Base-by-base conservation (phyloP, 2,329 filamentous ascomycete species). In the Cladosporium sp. region DNA sequence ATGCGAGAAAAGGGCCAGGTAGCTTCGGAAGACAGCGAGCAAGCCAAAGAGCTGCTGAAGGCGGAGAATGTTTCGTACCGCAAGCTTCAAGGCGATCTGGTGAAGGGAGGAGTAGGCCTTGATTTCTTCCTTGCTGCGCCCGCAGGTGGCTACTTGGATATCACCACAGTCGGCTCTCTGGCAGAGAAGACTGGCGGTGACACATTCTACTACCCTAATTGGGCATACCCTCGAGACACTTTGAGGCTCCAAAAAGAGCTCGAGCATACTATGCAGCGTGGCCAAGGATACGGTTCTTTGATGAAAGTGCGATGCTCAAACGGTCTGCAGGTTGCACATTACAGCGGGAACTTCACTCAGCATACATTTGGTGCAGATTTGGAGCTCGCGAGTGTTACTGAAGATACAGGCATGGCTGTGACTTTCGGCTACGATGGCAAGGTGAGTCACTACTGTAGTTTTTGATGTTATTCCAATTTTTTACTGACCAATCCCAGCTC, bases 291-390 rank as follows among this genome's bases (percentile, higher is more conserved):
- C 73, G 92, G 96, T 70, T 90, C 90, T 17, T 75, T 99, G 60
- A 95, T 99, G 89, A 99, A 99, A 76, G 92, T 99, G 52, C 86
- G 93, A 55, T 99, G 93, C 73, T 96, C 91, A 15, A 99, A 96
- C 62, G 93, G 93, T 15, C 77, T 99, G 47, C 93, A 99, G 67
- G 86, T 99, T 13, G 84, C 89, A 13, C 82, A 83, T n/a, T 99
- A 99, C 65, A 89, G 96, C 63, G 93, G 93, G 59, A 96, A 95
- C 71, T 99, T 97, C 66, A 81, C 95, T 44, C 93, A 99, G 65
- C 90, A 96, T 71, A 93, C 88, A 0, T 95, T 96, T 64, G 91
- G 90, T 9, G 90, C 91, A 3, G 93, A 99, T 69, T 80, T 99
- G 39, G 91, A 99, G 67, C 88, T 99, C 61, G 93, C 93, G 22